These are phyloP conservation scores for Chenopodium quinoa DNA, from an alignment of 148 eudicot species.

Conservation along the genomic window DNA sequence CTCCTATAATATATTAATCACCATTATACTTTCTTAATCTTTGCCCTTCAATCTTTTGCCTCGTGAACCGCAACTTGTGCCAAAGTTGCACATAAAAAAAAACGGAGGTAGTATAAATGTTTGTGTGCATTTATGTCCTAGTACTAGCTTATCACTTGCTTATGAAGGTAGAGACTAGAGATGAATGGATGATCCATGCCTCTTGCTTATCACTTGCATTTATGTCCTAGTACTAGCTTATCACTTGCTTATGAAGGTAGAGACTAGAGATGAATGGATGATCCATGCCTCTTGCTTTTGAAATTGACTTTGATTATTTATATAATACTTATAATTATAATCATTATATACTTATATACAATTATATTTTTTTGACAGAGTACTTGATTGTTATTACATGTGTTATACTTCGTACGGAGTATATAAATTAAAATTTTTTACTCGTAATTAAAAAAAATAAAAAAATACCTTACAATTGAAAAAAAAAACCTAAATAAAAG, in stretches of 20 bases:
- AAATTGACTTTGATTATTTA: too few species aligned
- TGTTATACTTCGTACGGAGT: too few species aligned
- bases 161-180: neutral
- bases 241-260: neutral
- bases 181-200: neutral
- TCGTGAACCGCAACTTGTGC: too few species aligned
- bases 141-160: neutral
- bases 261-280: neutral
- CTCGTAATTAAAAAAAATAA: neutral
- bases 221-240: neutral
- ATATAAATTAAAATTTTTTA: too few species aligned
- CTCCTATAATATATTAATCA: too few species aligned
- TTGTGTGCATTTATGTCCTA: neutral
- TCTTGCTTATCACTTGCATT: neutral
- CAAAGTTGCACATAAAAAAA: too few species aligned
- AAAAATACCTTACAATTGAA: neutral
- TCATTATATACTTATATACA: neutral
- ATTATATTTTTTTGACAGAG: too few species aligned
- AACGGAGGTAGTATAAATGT: too few species aligned
- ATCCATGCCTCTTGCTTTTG: neutral
- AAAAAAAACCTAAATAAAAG: conserved; percentile 8
- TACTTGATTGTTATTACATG: too few species aligned
- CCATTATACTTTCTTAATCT: too few species aligned
- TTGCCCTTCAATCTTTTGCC: too few species aligned
- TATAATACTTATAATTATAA: too few species aligned